Base-by-base conservation (phyloP, 192 early-diverging fungal genomes). In the Umbelopsis vinacea region DNA sequence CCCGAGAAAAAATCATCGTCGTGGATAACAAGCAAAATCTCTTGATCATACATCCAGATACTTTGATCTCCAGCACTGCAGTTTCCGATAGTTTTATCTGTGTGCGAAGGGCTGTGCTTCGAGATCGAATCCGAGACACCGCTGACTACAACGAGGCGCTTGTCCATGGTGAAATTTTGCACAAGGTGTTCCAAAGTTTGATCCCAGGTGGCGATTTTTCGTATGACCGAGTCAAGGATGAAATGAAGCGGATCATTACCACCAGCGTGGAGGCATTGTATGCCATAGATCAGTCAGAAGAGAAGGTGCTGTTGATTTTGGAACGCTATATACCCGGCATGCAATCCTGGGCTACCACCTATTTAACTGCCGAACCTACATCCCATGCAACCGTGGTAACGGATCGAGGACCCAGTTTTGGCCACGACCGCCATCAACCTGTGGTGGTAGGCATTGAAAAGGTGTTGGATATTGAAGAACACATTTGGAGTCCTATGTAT, bases 401-500 rank as follows among this genome's bases (percentile, higher is more conserved):
- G 33, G 35, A 21, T 82, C 48, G 72, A 74, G 45, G 72, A 0
- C 57, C 57, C 0, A 63, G 35, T 63, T 77, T 67, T 35, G 70
- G 69, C 19, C 22, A 52, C 4, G 17, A 66, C 4, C 4, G 43
- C 2, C 63, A 72, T 12, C 46, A 63, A 33, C 66, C 70, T 24
- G 46, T 63, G 15, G 63, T 74, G 0, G 8, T 89, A 11, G 81
- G 87, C 23, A 81, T 98, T 24, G 83, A 81, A 26, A 90, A 91
- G 54, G 79, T 95, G 0, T 70, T 96, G 46, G 92, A 95, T 70
- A 92, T 97, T 71, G 97, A 98, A 76, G 96, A 98, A 69, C 88
- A 89, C 57, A 84, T 96, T 24, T 97, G 94, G 94, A 95, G 95
- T 37, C 92, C 94, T 10, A 94, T 81, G 74, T 97, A 89, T 83